Base-by-base conservation (phyloP, 768 basidiomycete genomes). In the Artomyces pyxidatus region DNA sequence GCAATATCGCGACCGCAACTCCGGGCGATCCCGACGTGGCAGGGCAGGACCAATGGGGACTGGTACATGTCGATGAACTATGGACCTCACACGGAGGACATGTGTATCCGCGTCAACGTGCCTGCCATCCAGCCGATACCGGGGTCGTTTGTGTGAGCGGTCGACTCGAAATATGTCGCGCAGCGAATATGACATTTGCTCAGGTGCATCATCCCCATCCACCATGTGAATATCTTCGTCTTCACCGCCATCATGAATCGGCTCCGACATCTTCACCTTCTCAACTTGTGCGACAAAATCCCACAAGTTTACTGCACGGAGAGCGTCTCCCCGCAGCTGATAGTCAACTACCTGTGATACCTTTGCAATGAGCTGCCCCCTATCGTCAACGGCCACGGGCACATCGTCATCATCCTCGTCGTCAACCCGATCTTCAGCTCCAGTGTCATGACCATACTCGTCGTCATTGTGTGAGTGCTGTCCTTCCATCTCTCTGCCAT, bases 11-110 rank as follows among this genome's bases (percentile, higher is more conserved):
- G 32, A 17, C 17, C 14, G 19, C 6, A 14, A 11, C 26, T 17
- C 23, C 5, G 32, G 12, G 9, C 35, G 37, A 30, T 57, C 46
- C 4, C 53, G 59, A 54, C 14, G 58, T 6, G 42, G 42, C 54
- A 16, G 52, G 32, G 1, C 25, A 22, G 42, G 42, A 2, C 42
- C 42, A 26, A 42, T 42, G 7, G 42, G 11, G 7, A 42, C 42
- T 10, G 42, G 42, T 17, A 42, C 25, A 26, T 17, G 25, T 22
- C 42, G 42, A 10, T 4, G 4, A 3, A 26, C 27, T 11, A 17
- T 8, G 2, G 42, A 2, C 11, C 16, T 11, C 3, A 42, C 42
- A 3, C 42, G 19, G 10, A 21, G 27, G 42, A 23, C 8, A 26
- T 42, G 42, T 26, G 42, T 42, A 14, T 26, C 21, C 12, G 16